Conservation (phyloP, 1,284 basidiomycete species). For the Ceratobasidium sp. region DNA sequence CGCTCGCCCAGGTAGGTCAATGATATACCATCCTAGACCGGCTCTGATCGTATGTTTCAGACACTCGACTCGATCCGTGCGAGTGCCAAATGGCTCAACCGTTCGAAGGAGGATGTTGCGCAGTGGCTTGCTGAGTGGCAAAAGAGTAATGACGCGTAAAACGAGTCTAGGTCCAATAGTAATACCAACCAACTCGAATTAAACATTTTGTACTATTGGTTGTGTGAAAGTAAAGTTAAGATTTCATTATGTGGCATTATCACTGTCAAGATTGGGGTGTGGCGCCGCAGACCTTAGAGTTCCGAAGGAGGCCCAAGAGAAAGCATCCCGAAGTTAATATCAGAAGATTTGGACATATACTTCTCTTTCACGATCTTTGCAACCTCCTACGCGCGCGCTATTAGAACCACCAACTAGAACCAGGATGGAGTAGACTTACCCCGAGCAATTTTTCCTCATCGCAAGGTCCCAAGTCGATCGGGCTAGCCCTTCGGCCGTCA, state of each 20-base stretch:
- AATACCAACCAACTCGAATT: background rate
- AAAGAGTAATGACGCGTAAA: conserved; percentile 24
- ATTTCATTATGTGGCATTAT: background rate
- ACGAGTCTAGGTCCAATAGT: no score
- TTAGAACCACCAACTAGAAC: conserved; percentile 16
- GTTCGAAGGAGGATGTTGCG: conserved; percentile 61
- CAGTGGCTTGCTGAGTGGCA: conserved; percentile 50
- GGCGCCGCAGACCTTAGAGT: background rate
- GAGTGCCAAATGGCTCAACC: conserved; percentile 62
- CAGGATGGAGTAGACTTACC: conserved; percentile 61
- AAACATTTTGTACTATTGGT: background rate
- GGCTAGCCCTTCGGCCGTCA: conserved; percentile 79
- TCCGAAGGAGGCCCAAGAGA: conserved; percentile 20
- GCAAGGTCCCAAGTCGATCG: conserved; percentile 79
- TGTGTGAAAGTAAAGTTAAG: background rate
- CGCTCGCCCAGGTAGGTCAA: conserved; percentile 57
- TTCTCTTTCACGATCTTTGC: conserved; percentile 72
- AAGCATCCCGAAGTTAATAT: conserved; percentile 42
- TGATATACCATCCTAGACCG: background rate
- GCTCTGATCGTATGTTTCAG: conserved; percentile 11
- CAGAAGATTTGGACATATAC: conserved; percentile 60
- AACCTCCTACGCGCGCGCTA: conserved; percentile 64
- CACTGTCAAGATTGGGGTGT: background rate
- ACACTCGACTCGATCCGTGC: conserved; percentile 63
- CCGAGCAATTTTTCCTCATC: conserved; percentile 53